Base-by-base conservation (phyloP, 495 filamentous ascomycete genomes). In the Lasiosphaeriaceae sp. region DNA sequence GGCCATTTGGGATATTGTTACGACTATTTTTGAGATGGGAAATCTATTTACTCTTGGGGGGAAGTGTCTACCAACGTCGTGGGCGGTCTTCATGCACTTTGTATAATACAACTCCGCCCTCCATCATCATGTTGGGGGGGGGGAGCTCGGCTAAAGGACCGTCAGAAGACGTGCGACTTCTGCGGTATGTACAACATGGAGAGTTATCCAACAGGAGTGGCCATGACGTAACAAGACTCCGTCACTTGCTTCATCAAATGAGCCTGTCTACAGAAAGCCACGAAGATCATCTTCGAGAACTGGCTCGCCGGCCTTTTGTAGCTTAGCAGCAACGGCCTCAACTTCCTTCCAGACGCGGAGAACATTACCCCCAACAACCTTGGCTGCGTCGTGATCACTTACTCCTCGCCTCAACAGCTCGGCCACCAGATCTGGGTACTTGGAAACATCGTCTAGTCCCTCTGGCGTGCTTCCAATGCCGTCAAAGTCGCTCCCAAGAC, bases 381-480 rank as follows among this genome's bases (percentile, higher is more conserved):
- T 86, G 21, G 66, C 74, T 1, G 80, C 86, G 60, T 94, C 84
- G 45, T 73, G 67, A 58, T 91, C 86, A 16, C 78, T 86, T 21
- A 92, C 74, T 2, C 88, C 90, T 19, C 83, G 79, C 39, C 67
- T 70, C 54, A 94, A 70, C 50, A 93, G 67, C 70, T 92, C 89
- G 6, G 80, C 85, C 6, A 97, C 82, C 52, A 98, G 70, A 47
- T 84, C 83, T 1, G 94, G 93, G 68, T 85, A 96, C 67, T 88
- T 90, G 49, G 84, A 85, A 24, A 97, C 92, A 71, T 96, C 91
- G 20, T 84, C 84, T 59, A 90, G 59, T 0, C 87, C 87, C 57
- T 69, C 63, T 1, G 87, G 87, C 1, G 80, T 80, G 1, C 50
- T 67, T 2, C 57, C 56, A 43, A 86, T 86, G 22, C 89, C 89